A percentile compares a stretch with the other conserved stretches of the same genome.
Evolutionary conservation across 352 stramenopile species (phyloP).

Genomic region (Globisporangium heterothallicum): DNA sequence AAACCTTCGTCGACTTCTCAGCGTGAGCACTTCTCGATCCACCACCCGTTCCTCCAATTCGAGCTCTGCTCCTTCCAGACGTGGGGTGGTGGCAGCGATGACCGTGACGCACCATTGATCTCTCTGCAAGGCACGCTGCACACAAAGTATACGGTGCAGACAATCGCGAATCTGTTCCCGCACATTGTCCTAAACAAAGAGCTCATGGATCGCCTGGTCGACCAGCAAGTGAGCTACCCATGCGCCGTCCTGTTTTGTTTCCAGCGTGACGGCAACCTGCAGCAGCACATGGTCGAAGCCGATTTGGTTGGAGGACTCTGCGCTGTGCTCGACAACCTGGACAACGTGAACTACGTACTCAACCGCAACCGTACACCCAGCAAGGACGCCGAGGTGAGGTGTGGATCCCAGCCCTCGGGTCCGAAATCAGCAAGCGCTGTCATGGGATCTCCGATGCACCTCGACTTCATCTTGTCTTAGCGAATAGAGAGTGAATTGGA

Average conservation of each 20-base stretch:
- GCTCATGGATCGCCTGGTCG: neutral
- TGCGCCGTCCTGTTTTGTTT: conserved; percentile 1
- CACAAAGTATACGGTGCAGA: neutral
- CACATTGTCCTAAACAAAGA: neutral
- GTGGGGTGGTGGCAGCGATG: neutral
- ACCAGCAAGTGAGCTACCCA: neutral
- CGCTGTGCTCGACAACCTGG: neutral
- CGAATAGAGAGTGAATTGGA: no score
- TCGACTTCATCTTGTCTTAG: no score
- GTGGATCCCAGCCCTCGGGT: no score
- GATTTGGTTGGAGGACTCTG: neutral
- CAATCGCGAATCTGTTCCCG: conserved; percentile 1
- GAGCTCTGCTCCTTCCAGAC: neutral
- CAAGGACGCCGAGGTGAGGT: neutral
- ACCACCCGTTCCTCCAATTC: neutral
- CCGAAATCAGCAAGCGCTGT: no score
- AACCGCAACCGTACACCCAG: neutral
- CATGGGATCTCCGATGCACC: no score
- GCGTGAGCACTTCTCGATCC: neutral
- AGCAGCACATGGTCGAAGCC: neutral
- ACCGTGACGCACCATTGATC: neutral
- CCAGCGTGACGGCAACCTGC: neutral
- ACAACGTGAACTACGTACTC: neutral
- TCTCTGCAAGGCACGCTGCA: neutral
- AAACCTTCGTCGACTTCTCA: neutral